Evolutionary conservation across 2,329 filamentous ascomycete genomes (phyloP), one percentile per base, ranked within the genome.

Genomic region (Xenosphaeropsis pyriputrescens): DNA sequence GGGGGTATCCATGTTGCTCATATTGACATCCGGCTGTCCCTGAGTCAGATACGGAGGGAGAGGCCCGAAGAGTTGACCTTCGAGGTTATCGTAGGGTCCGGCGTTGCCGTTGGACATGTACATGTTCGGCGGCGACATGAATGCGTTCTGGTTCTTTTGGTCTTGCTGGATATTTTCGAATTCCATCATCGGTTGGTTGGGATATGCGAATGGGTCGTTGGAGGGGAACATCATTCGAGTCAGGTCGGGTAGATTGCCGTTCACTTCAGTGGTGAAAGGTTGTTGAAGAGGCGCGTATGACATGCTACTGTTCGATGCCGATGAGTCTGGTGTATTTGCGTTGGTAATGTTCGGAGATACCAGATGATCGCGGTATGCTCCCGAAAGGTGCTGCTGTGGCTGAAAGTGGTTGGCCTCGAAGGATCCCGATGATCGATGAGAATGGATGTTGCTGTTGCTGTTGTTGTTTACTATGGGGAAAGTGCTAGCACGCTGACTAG

Each of bases 221-320:
- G 80, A 79, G 1, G 81, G 78, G 50, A 89, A 89, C 79, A 89
- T 86, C 60, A 88, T 74, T 3, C 77, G 74, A 41, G 79, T 79
- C 6, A 88, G 67, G 52, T 84, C 81, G 45, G 80, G 72, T 13
- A 86, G 36, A 6, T 45, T 45, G 29, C 46, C 43, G 18, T 44
- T 26, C 3, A 26, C 8, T 26, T 26, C 22, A 9, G 5, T 26
- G 5, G 8, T 11, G 22, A 26, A 26, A 26, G 22, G 22, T 26
- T 26, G 22, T 26, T 26, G 22, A 26, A 26, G 22, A 9, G 22
- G 22, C 3, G 22, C 8, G 22, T 26, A 26, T 26, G 8, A 11
- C 22, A 26, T 26, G 8, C 22, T 26, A 11, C 22, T 26, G 12
- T 26, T 26, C 22, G 22, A 26, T 3, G 4, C 12, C 8, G 22